Base-by-base conservation (phyloP, 1,284 basidiomycete species). In the Filobasidium uniguttulatum region DNA sequence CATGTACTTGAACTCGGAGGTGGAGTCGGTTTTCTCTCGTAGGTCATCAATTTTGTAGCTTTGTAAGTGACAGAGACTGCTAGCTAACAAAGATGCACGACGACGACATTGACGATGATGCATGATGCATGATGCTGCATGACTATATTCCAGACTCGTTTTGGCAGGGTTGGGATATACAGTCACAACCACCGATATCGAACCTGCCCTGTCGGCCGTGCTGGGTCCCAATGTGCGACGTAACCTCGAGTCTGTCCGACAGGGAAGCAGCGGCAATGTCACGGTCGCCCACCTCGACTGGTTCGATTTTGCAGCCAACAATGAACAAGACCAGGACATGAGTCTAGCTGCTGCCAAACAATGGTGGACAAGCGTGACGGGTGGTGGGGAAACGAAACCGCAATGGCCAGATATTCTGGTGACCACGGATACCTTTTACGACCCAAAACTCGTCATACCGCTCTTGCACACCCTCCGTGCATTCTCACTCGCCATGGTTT, bases 401-500 rank as follows among this genome's bases (percentile, higher is more conserved):
- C 71, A n/a, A 57, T 67, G 46, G 46, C 8, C 83, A 83, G 83
- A 90, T 67, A 73, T 89, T 54, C 80, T 93, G 56, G 65, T 86
- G 50, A 81, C 85, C 15, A 81, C 87, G 50, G 89, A 94, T 67
- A 91, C 89, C 0, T 71, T 91, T 48, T 93, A 90, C 65, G 67
- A 74, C 26, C 63, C 75, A 1, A 69, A 75, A 7, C 79, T 91
- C 45, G 67, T 82, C 26, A 62, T 73, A 15, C 84, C 84, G 0
- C 77, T 93, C 41, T 74, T 89, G 38, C 74, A 76, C 37, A 78
- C 83, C n/a, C 65, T 87, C 5, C 73, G 74, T 37, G 66, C 71
- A 29, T 70, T 84, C 33, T 74, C 75, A 60, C 61, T 63, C 28
- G 55, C 67, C 48, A 72, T 72, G 25, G 36, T 44, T 19, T 14